Evolutionary conservation across 2,329 filamentous ascomycete genomes (phyloP).

Genomic region (Sphaerostilbella broomeana): DNA sequence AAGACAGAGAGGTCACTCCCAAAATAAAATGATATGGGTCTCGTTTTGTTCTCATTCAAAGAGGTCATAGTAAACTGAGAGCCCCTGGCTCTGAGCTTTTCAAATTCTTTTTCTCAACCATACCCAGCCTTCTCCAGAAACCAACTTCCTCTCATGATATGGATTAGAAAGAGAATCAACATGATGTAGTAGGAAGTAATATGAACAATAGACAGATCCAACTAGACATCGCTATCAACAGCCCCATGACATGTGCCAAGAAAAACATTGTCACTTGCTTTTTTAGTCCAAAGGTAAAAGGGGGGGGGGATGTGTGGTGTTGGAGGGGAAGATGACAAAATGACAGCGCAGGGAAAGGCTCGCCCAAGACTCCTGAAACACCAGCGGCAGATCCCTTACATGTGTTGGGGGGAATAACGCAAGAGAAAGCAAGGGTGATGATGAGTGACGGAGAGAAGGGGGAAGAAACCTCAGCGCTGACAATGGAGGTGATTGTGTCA

Average conservation of each 20-base stretch:
- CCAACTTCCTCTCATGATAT: neutral
- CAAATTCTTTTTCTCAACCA: neutral
- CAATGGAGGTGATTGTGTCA: slow-evolving; percentile 1
- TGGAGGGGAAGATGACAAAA: neutral
- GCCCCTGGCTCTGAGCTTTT: no score
- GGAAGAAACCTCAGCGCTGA: neutral
- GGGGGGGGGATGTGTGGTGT: slow-evolving; percentile 2
- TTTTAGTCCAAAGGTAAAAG: slow-evolving; percentile 11
- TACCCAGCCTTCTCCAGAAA: slow-evolving; percentile 11
- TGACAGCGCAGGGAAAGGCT: neutral
- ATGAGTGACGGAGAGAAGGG: slow-evolving; percentile 3
- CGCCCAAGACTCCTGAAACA: slow-evolving; percentile 18
- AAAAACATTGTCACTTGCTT: slow-evolving; percentile 9
- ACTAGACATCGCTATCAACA: slow-evolving; percentile 13
- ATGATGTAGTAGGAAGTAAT: neutral
- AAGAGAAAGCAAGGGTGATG: slow-evolving; percentile 8
- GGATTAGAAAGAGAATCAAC: neutral
- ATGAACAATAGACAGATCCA: slow-evolving; percentile 10
- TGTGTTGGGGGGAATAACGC: slow-evolving; percentile 10
- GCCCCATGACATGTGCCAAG: slow-evolving; percentile 11
- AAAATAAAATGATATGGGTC: no score
- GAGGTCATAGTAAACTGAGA: no score
- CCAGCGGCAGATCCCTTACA: slow-evolving; percentile 14
- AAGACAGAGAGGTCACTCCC: no score
- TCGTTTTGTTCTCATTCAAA: no score